Percentiles rank a stretch among this genome's conserved stretches.
Conservation (phyloP, 2,329 filamentous ascomycete species). For the Fusarium dlaminii region DNA sequence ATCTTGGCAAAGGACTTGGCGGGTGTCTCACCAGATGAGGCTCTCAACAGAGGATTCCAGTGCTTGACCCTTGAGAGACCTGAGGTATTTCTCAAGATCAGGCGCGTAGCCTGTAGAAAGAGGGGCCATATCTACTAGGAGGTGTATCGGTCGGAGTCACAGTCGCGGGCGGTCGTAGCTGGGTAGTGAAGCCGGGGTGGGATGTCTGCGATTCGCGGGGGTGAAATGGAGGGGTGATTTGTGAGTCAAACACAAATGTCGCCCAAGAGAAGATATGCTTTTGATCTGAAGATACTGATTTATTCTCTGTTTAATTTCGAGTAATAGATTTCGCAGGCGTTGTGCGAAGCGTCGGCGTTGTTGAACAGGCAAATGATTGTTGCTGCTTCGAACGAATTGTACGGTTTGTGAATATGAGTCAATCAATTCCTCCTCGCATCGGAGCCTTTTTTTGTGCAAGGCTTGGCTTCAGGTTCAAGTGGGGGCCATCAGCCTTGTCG, state of each 20-base stretch:
- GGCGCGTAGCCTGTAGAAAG: slow-evolving; percentile 63
- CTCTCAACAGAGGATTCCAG: slow-evolving; percentile 86
- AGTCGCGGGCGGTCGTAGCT: slow-evolving; percentile 12
- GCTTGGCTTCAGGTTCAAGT: slow-evolving; percentile 40
- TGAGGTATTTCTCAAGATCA: slow-evolving; percentile 80
- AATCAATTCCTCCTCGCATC: slow-evolving; percentile 33
- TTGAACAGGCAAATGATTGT: slow-evolving; percentile 15
- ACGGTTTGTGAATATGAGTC: slow-evolving; percentile 37
- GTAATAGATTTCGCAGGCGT: not conserved
- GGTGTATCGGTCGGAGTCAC: slow-evolving; percentile 3
- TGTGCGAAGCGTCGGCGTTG: slow-evolving; percentile 4
- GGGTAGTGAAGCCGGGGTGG: slow-evolving; percentile 33
- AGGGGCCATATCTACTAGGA: slow-evolving; percentile 47
- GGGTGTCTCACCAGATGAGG: slow-evolving; percentile 75
- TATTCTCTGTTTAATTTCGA: not conserved
- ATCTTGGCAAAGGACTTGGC: not conserved
- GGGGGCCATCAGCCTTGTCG: slow-evolving; percentile 37
- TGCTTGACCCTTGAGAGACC: slow-evolving; percentile 77
- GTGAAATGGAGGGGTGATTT: slow-evolving; percentile 34
- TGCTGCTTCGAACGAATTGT: slow-evolving; percentile 14
- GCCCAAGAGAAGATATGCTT: not conserved
- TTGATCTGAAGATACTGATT: not conserved
- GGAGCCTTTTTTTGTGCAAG: slow-evolving; percentile 43
- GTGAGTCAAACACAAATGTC: slow-evolving; percentile 12
- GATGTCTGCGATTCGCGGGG: slow-evolving; percentile 31